Percentiles rank a stretch among this genome's conserved stretches.
phyloP scores from a whole-genome alignment of 169 alveolate species.

The Amoebophrya sp. region DNA sequence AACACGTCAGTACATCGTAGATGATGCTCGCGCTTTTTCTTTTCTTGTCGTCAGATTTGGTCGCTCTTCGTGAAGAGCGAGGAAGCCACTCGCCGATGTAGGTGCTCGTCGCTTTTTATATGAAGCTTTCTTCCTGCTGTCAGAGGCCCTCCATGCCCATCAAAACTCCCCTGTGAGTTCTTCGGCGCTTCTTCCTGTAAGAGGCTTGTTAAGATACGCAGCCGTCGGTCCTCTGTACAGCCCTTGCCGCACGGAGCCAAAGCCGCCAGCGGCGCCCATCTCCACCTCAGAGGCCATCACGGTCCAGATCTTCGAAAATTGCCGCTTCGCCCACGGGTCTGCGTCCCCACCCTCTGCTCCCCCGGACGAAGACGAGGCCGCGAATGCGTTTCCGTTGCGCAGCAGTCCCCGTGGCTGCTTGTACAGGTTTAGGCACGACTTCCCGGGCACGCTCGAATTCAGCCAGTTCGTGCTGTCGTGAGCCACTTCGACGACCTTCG shows the following conservation, averaged over 20 bases:
- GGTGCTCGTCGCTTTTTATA: too few species aligned
- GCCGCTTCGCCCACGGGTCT: background rate
- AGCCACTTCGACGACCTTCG: background rate
- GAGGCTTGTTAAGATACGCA: background rate
- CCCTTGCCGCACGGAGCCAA: background rate
- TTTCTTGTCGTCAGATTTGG: too few species aligned
- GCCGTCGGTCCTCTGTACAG: too few species aligned
- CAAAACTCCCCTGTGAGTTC: background rate
- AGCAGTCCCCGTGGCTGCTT: background rate
- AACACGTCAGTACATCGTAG: too few species aligned
- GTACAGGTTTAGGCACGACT: background rate
- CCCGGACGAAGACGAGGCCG: too few species aligned
- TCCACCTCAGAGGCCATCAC: background rate
- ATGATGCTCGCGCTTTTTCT: too few species aligned
- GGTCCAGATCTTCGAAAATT: background rate
- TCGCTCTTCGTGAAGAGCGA: too few species aligned
- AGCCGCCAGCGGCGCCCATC: background rate
- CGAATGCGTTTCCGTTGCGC: background rate
- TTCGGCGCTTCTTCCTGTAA: background rate
- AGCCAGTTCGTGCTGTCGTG: background rate
- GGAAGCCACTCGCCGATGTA: too few species aligned
- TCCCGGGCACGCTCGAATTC: too few species aligned
- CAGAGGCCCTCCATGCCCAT: too few species aligned
- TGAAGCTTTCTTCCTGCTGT: too few species aligned
- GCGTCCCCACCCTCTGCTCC: background rate